Base-by-base conservation (phyloP, 2,329 filamentous ascomycete genomes). In the Zasmidium citrigriseum region DNA sequence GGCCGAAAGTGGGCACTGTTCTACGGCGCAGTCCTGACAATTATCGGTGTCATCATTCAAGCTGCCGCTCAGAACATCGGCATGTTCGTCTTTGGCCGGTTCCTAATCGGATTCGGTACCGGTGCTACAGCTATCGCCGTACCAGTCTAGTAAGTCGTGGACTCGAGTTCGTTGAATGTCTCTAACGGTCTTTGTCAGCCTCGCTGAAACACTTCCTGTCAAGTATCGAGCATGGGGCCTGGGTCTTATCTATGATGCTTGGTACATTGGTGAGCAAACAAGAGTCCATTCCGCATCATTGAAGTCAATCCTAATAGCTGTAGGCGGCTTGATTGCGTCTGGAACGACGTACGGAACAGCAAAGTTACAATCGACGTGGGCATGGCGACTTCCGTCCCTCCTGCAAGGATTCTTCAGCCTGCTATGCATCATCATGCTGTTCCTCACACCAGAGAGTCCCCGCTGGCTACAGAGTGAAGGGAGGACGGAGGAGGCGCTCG, bases 361-460 rank as follows among this genome's bases (percentile, higher is more conserved):
- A 4, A 72, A 70, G 12, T 75, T 76, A n/a, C 45, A 66, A 4
- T 71, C 63, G 41, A 71, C 53, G 62, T 83, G 80, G 81, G 76
- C 76, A 1, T 81, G 78, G 82, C 73, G 80, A 46, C 72, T 83
- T 9, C 83, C 82, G 0, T 80, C 79, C 1, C 70, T 83, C 1
- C 68, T 82, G 2, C 83, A 86, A 66, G 76, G 78, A 45, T 61
- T 80, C 12, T 80, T 77, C 9, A 77, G 76, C 23, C 60, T 75
- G 11, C 66, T 73, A 67, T 76, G 80, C 57, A 74, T 83, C 18
- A 57, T 71, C 4, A 73, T 80, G 34, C 70, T 80, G 48, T 75
- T 74, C 60, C 78, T 82, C 51, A 77, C 84, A 4, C 84, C 85
- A 0, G 85, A 88, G 59, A 83, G 80, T 0, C 85, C 85, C 1